A percentile compares a stretch with the other conserved stretches of the same genome.
phyloP scores from a whole-genome alignment of 805 yeast genomes.

The Ascoidea asiatica region DNA sequence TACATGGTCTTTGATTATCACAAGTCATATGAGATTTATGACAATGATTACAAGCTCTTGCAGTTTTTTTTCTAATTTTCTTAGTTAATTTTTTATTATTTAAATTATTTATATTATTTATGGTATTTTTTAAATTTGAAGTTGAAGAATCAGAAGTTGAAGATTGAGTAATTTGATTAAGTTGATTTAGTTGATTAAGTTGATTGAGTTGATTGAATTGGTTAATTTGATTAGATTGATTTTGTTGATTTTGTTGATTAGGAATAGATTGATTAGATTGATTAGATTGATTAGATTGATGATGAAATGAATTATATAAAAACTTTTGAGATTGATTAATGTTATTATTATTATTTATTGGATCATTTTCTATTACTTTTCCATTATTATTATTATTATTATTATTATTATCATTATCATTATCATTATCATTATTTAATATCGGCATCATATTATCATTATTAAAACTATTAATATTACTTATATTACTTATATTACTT shows the following conservation, averaged over 20 bases:
- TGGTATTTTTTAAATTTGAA: neutral
- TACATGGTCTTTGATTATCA: constrained; percentile 72
- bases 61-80: constrained; percentile 47
- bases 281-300: neutral
- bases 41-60: constrained; percentile 85
- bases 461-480: too few relatives aligned
- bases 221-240: neutral
- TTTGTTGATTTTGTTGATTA: too few relatives aligned
- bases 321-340: neutral
- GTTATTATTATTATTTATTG: too few relatives aligned
- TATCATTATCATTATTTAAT: too few relatives aligned
- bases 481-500: too few relatives aligned
- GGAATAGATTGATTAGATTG: neutral
- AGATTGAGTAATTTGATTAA: neutral
- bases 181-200: neutral
- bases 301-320: neutral
- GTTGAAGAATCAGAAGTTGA: neutral
- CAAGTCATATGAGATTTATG: constrained; percentile 88
- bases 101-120: too few relatives aligned
- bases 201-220: neutral
- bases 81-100: neutral
- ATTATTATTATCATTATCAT: too few relatives aligned
- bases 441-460: too few relatives aligned
- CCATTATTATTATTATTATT: too few relatives aligned
- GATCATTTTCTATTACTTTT: too few relatives aligned